phyloP scores from a whole-genome alignment of 805 yeast species.

The Isabelozyma rhagii region DNA sequence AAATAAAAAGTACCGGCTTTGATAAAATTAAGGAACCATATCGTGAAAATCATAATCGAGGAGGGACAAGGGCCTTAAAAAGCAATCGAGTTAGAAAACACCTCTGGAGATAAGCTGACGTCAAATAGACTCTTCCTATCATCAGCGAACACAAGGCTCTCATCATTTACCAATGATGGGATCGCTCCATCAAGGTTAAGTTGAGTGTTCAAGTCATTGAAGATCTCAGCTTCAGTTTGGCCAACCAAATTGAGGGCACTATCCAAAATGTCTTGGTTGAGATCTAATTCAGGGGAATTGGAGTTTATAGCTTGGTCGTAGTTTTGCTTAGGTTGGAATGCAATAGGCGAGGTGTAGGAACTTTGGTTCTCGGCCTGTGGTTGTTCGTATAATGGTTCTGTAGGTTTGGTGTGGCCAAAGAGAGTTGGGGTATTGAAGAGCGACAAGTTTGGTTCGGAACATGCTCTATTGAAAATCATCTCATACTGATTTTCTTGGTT shows the following conservation, averaged over 20 bases:
- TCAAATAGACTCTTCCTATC: not conserved
- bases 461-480: slow-evolving; percentile 5
- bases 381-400: not conserved
- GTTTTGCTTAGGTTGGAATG: not conserved
- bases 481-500: slow-evolving; percentile 6
- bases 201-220: not conserved
- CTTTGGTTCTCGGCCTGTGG: not conserved
- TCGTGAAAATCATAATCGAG: not conserved
- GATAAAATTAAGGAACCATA: not conserved
- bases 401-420: slow-evolving; percentile 5
- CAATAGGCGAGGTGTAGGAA: not conserved
- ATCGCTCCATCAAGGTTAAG: not conserved
- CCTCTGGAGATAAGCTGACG: not conserved
- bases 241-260: not conserved
- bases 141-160: not conserved
- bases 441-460: slow-evolving; percentile 8
- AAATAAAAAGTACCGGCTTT: no score
- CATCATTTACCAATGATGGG: slow-evolving; percentile 2
- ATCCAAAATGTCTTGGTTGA: not conserved
- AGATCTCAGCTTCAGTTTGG: not conserved
- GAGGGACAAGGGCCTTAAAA: not conserved
- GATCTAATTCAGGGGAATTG: slow-evolving; percentile 1
- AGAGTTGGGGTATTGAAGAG: slow-evolving; percentile 5
- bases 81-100: not conserved
- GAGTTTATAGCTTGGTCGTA: not conserved